These are phyloP conservation scores for Aspergillus ochraceus DNA, from an alignment of 2,329 filamentous ascomycete genomes.

Conservation along the genomic window DNA sequence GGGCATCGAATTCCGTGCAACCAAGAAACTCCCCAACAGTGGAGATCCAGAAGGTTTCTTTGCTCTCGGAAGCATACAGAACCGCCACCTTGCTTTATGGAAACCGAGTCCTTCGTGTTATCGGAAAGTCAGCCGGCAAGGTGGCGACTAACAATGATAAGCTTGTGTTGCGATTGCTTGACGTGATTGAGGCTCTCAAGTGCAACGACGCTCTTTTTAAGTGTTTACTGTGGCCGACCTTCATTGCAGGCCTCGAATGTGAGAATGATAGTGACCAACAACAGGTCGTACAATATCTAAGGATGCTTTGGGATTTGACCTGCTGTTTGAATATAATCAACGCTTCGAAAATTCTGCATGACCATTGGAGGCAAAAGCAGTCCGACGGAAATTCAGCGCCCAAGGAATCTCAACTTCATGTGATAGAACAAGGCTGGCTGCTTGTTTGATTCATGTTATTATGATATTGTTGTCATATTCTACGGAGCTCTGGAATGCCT, in stretches of 20 bases:
- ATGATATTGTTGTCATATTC: too few relatives aligned
- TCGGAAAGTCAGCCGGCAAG: not conserved
- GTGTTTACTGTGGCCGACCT: conserved; percentile 24
- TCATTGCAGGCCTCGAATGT: conserved; percentile 21
- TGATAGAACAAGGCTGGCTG: conserved; percentile 14
- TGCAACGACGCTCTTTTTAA: conserved; percentile 17
- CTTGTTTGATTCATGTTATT: too few relatives aligned
- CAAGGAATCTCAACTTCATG: conserved; percentile 1
- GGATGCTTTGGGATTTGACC: conserved; percentile 19
- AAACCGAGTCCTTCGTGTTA: conserved; percentile 6
- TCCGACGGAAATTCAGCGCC: not conserved
- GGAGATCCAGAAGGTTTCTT: not conserved
- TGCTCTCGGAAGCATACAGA: conserved; percentile 14
- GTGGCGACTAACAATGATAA: not conserved
- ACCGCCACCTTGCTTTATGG: conserved; percentile 15
- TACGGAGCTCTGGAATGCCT: not conserved
- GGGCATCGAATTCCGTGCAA: not conserved
- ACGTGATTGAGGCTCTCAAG: conserved; percentile 6
- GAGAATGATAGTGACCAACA: not conserved
- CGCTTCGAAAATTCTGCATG: conserved; percentile 18
- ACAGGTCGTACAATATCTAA: conserved; percentile 6
- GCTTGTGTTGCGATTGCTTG: conserved; percentile 7
- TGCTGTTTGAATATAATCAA: conserved; percentile 23
- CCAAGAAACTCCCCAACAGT: not conserved
- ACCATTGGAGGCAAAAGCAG: conserved; percentile 12